These are phyloP conservation scores for Fraxinus sp. DNA, from an alignment of 305 asterid genomes.

Conservation along the genomic window DNA sequence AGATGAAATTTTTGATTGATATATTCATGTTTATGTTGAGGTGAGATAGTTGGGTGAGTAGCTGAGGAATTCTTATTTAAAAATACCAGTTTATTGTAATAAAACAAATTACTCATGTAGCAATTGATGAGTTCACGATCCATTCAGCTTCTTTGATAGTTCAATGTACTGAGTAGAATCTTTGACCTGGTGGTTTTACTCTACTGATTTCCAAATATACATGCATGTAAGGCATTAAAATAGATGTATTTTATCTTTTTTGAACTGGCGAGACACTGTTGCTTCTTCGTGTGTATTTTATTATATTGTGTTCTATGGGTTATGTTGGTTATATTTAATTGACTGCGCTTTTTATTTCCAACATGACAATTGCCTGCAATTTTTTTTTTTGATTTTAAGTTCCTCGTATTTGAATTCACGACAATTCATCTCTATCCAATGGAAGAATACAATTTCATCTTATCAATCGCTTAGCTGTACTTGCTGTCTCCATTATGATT, in stretches of 20 bases:
- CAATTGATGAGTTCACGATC: neutral
- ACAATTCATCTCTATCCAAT: neutral
- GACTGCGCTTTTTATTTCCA: neutral
- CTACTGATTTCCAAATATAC: neutral
- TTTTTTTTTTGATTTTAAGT: neutral
- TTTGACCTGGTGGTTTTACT: neutral
- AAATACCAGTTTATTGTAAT: neutral
- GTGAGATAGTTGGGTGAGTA: neutral
- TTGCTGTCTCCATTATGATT: neutral
- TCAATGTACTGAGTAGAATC: neutral
- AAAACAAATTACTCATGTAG: neutral
- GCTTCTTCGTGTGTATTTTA: neutral
- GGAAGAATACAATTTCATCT: neutral
- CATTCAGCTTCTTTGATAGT: neutral
- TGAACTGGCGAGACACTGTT: neutral
- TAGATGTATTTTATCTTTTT: neutral
- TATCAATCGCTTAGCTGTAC: neutral
- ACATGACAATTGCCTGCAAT: neutral
- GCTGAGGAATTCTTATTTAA: neutral
- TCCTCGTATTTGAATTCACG: neutral
- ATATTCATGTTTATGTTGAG: neutral
- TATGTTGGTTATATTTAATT: neutral
- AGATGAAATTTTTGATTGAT: neutral
- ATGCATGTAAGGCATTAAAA: neutral
- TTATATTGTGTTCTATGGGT: neutral